A percentile compares a stretch with the other conserved stretches of the same genome.
These are phyloP conservation scores for Wickerhamomyces ciferrii DNA, from an alignment of 805 yeast genomes.

Conservation along the genomic window DNA sequence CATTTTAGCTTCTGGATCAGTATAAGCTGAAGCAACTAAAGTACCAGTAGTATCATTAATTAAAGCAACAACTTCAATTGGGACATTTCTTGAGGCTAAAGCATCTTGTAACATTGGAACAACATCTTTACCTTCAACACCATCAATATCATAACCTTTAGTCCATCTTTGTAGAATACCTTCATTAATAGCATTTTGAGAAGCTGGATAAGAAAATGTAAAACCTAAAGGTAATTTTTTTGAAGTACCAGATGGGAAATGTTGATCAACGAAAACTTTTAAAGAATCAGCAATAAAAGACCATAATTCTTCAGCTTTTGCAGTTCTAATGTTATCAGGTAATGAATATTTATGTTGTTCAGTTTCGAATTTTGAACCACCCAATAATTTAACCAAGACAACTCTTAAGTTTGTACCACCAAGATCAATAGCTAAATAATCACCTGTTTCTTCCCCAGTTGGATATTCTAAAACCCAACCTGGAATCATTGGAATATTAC, in stretches of 20 bases:
- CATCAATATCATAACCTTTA: conserved; percentile 91
- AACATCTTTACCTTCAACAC: conserved; percentile 92
- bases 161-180: conserved; percentile 96
- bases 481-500: conserved; percentile 94
- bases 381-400: conserved; percentile 78
- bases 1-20: conserved; percentile 85
- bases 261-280: conserved; percentile 59
- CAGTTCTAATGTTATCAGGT: conserved; percentile 75
- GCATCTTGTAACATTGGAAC: conserved; percentile 86
- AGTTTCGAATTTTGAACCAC: conserved; percentile 79
- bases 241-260: conserved; percentile 63
- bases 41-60: conserved; percentile 98
- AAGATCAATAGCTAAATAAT: conserved; percentile 87
- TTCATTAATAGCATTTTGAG: conserved; percentile 75
- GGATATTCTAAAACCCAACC: conserved; percentile 96
- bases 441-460: conserved; percentile 86
- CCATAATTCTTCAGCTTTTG: conserved; percentile 72
- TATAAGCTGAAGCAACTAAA: conserved; percentile 88
- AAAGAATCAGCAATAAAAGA: conserved; percentile 81
- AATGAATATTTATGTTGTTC: conserved; percentile 81
- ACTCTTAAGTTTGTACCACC: conserved; percentile 98
- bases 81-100: conserved; percentile 55
- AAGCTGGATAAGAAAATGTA: conserved; percentile 90
- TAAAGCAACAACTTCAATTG: conserved; percentile 84
- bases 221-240: conserved; percentile 77